A percentile compares a stretch with the other conserved stretches of the same genome.
Evolutionary conservation across 1,284 basidiomycete species (phyloP).

Genomic region (Macrocystidia cucumis): DNA sequence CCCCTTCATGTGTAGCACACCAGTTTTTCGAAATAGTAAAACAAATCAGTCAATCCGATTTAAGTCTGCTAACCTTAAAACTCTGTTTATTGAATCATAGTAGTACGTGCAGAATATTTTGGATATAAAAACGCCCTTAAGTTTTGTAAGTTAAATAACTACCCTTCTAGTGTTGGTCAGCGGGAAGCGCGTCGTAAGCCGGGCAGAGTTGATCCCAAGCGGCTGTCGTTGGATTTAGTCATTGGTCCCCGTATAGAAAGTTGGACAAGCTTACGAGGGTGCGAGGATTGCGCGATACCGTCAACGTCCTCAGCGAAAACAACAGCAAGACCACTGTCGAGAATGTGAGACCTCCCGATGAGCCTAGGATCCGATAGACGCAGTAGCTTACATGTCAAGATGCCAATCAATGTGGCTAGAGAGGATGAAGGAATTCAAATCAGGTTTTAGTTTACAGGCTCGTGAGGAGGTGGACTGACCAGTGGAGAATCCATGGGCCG

Average conservation of each 20-base stretch:
- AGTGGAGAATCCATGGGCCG: conserved; percentile 41
- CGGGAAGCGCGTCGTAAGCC: conserved; percentile 14
- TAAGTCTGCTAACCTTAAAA: too few species aligned
- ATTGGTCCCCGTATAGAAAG: not conserved
- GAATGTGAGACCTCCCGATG: conserved; percentile 1
- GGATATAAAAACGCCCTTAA: too few species aligned
- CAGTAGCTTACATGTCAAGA: conserved; percentile 16
- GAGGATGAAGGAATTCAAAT: conserved; percentile 1
- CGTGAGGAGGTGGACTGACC: too few species aligned
- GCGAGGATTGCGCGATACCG: conserved; percentile 13
- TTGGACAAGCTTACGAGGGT: not conserved
- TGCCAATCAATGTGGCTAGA: conserved; percentile 23
- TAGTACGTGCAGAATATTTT: too few species aligned
- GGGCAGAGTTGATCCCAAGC: conserved; percentile 19
- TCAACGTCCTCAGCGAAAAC: conserved; percentile 29
- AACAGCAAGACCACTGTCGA: conserved; percentile 29
- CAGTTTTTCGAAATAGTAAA: too few species aligned
- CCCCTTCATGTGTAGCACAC: too few species aligned
- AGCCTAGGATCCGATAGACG: not conserved
- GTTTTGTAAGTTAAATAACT: too few species aligned
- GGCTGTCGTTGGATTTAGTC: conserved; percentile 5
- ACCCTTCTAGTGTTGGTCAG: too few species aligned
- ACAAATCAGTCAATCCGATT: too few species aligned
- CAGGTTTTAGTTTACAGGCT: too few species aligned
- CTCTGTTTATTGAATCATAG: too few species aligned